Base-by-base conservation (phyloP, 331 rosid species). In the Malus hybrid region DNA sequence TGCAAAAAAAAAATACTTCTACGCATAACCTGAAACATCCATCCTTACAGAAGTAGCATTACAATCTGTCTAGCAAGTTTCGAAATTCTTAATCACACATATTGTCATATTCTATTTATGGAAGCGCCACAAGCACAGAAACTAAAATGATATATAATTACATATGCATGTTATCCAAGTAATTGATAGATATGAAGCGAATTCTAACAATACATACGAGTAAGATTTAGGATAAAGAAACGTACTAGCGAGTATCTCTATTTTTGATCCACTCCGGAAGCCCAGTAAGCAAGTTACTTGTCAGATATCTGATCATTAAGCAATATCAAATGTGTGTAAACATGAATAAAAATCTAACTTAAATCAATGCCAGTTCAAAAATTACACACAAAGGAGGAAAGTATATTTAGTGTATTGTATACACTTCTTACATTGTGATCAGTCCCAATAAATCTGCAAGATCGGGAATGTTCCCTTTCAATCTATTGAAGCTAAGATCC, bases 401-500 rank as follows among this genome's bases (percentile, higher is more conserved):
- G 10, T 34, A 34, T 34, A 34, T 34, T 34, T 34, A 34, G 42
- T 7, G 42, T 34, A 34, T 34, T 34, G 42, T 34, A 34, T 7
- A 34, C 42, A 34, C 8, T 74, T 3, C 82, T 77, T 82, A 82
- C 85, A 82, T 72, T 66, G 76, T 72, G 66, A 32, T 29, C 73
- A 82, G 52, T 15, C 4, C 3, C 44, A 19, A 29, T 36, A 82
- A 27, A 73, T 14, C 19, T 1, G 33, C 79, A 48, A 73, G 44
- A 63, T 77, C 22, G 31, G 82, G 85, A 73, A 82, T 73, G 32
- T 22, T 31, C 9, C 42, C 71, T 67, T 67, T 56, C 69, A 82
- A 36, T 77, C 69, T 82, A 65, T 82, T 82, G 73, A 82, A 82
- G 76, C 82, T 82, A 31, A 82, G 73, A 74, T 82, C 16, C 3